Percentiles rank a stretch among this genome's conserved stretches.
These are phyloP conservation scores for Juglanconis sp. DNA, from an alignment of 2,329 filamentous ascomycete species.

Conservation along the genomic window DNA sequence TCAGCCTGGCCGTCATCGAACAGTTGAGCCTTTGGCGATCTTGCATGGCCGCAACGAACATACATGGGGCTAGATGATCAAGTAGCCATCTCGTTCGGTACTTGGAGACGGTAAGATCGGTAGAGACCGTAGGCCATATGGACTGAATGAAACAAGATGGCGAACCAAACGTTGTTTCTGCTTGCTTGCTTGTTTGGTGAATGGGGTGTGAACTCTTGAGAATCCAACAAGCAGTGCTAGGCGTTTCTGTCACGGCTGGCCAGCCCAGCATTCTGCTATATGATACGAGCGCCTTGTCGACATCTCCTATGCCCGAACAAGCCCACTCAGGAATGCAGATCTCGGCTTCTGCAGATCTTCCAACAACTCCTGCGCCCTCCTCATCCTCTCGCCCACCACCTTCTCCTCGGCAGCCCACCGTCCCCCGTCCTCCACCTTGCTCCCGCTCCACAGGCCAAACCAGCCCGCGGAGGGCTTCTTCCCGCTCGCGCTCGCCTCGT, in stretches of 20 bases:
- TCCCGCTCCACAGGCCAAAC: slow-evolving; percentile 40
- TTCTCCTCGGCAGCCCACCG: slow-evolving; percentile 54
- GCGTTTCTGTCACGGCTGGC: background rate
- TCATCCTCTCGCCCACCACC: slow-evolving; percentile 50
- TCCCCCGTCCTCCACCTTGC: slow-evolving; percentile 34
- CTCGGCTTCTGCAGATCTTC: slow-evolving; percentile 38
- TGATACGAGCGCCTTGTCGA: background rate
- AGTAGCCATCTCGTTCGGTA: too few species aligned
- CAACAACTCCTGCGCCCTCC: slow-evolving; percentile 49
- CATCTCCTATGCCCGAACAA: slow-evolving; percentile 18
- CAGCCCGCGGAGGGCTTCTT: slow-evolving; percentile 28
- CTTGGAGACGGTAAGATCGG: too few species aligned
- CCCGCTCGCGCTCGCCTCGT: slow-evolving; percentile 31
- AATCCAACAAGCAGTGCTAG: background rate
- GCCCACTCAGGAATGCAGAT: slow-evolving; percentile 1
- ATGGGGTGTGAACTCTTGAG: background rate
- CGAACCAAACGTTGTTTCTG: background rate
- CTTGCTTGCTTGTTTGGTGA: background rate
- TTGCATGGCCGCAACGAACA: too few species aligned
- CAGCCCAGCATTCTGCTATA: background rate
- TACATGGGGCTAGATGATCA: too few species aligned
- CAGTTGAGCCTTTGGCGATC: too few species aligned
- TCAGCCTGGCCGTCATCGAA: too few species aligned
- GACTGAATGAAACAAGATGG: background rate
- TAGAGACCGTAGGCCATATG: too few species aligned